Evolutionary conservation across 225 moss, liverwort and hornwort genomes (phyloP).

Genomic region (Lunularia cruciata): DNA sequence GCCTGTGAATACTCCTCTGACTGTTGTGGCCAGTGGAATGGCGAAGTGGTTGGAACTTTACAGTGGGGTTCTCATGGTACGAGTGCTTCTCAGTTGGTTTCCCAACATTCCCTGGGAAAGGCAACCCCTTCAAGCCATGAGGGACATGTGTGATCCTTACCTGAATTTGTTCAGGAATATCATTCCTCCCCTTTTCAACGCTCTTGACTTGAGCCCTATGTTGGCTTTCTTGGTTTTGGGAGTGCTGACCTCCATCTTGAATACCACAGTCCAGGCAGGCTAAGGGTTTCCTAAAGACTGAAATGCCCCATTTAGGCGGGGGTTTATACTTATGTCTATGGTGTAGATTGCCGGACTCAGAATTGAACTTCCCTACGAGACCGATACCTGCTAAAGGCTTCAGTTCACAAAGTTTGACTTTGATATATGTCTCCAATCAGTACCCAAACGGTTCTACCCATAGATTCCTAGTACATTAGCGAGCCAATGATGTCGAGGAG

Average conservation of each 20-base stretch:
- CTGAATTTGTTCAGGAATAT: conserved; percentile 95
- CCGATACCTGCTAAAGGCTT: neutral
- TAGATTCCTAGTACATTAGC: neutral
- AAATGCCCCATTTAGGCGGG: conserved; percentile 7
- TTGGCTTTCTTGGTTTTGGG: conserved; percentile 95
- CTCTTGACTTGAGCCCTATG: conserved; percentile 97
- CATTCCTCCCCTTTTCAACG: conserved; percentile 96
- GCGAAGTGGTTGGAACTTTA: conserved; percentile 99
- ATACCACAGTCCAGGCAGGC: conserved; percentile 66
- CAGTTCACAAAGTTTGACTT: neutral
- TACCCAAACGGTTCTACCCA: neutral
- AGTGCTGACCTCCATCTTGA: conserved; percentile 82
- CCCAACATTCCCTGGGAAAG: conserved; percentile 99
- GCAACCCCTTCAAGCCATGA: conserved; percentile 94
- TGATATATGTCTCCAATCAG: neutral
- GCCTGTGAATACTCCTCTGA: conserved; percentile 90
- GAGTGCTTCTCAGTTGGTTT: conserved; percentile 98
- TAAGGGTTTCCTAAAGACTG: conserved; percentile 13
- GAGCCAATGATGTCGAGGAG: conserved; percentile 6
- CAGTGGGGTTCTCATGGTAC: conserved; percentile 97
- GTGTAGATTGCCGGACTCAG: neutral
- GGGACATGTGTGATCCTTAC: conserved; percentile 99
- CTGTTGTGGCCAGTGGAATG: conserved; percentile 97
- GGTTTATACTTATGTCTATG: conserved; percentile 7
- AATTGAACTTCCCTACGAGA: neutral